These are phyloP conservation scores for Rutstroemia sp. DNA, from an alignment of 2,329 filamentous ascomycete genomes.

Conservation along the genomic window DNA sequence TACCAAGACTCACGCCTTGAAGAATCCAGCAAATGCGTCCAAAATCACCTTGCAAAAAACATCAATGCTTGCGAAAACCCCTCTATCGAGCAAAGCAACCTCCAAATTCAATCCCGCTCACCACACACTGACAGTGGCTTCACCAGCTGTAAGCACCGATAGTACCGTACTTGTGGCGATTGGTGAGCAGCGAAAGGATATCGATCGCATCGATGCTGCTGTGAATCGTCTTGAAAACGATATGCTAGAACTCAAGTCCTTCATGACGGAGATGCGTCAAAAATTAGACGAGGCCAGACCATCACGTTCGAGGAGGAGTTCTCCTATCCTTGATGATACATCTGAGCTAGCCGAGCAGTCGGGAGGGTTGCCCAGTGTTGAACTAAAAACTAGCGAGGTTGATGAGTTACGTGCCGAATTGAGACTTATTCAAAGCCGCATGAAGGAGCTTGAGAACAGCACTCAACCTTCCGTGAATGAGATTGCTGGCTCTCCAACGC, in stretches of 20 bases:
- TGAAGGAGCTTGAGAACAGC: background rate
- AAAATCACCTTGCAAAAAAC: background rate
- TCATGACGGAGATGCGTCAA: constrained; percentile 25
- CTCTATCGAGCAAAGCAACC: background rate
- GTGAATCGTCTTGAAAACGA: constrained; percentile 24
- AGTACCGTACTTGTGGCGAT: background rate
- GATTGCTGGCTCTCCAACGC: background rate
- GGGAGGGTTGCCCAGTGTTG: constrained; percentile 12
- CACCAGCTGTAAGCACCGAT: background rate
- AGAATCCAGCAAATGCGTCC: constrained; percentile 1
- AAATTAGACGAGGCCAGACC: constrained; percentile 12
- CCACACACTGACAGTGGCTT: background rate
- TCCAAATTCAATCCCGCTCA: background rate
- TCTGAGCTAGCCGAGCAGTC: background rate
- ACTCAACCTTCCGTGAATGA: background rate
- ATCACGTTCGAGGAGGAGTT: background rate
- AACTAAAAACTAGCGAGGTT: constrained; percentile 22
- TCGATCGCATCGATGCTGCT: constrained; percentile 24
- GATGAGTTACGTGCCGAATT: constrained; percentile 14
- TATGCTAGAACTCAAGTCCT: constrained; percentile 25
- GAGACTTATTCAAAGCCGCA: background rate
- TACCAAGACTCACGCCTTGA: constrained; percentile 18
- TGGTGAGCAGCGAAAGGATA: constrained; percentile 23
- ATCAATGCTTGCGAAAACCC: background rate
- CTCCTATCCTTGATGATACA: background rate